Conservation (phyloP, 805 yeast species). For the Naumovozyma dairenensis region DNA sequence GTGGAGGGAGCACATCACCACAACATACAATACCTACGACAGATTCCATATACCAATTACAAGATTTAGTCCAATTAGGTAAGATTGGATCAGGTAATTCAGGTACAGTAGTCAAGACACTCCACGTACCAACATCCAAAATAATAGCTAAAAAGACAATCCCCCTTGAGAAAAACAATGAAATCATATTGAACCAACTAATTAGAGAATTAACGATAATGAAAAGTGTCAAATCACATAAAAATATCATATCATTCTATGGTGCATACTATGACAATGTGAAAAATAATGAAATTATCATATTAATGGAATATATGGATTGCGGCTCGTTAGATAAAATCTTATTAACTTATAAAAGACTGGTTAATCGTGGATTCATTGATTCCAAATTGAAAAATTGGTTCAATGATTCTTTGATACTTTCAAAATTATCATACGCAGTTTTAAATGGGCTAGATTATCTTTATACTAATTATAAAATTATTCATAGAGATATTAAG, state of each 20-base stretch:
- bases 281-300: slow-evolving; percentile 54
- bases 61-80: slow-evolving; percentile 65
- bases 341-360: slow-evolving; percentile 40
- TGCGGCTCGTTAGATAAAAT: slow-evolving; percentile 87
- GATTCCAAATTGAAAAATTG: slow-evolving; percentile 13
- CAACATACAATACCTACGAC: background rate
- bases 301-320: slow-evolving; percentile 94
- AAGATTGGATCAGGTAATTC: slow-evolving; percentile 89
- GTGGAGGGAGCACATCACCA: background rate
- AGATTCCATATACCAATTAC: slow-evolving; percentile 32
- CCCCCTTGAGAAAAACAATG: slow-evolving; percentile 67
- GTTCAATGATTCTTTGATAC: slow-evolving; percentile 40
- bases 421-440: slow-evolving; percentile 64
- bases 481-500: slow-evolving; percentile 91
- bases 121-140: slow-evolving; percentile 80
- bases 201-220: slow-evolving; percentile 80
- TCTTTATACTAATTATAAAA: slow-evolving; percentile 71
- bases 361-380: slow-evolving; percentile 1
- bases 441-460: slow-evolving; percentile 76
- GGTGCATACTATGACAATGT: slow-evolving; percentile 70
- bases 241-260: slow-evolving; percentile 78
- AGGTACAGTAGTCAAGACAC: slow-evolving; percentile 81
- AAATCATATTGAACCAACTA: slow-evolving; percentile 43
- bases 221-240: slow-evolving; percentile 75
- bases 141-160: slow-evolving; percentile 87